phyloP scores from a whole-genome alignment of 2,329 filamentous ascomycete species.

The Xylariaceae sp. region DNA sequence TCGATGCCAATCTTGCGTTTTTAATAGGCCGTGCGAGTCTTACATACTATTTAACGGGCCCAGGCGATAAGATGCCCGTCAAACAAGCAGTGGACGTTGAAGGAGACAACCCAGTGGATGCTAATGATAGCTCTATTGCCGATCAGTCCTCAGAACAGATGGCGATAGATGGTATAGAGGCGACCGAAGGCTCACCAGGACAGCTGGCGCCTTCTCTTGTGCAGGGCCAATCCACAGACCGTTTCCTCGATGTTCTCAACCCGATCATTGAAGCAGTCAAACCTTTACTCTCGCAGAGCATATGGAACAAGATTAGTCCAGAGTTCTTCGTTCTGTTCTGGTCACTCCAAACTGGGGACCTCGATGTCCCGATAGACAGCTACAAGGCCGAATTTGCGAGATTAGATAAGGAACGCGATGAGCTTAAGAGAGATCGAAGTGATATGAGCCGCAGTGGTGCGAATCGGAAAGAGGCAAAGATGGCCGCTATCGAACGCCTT shows the following conservation, averaged over 20 bases:
- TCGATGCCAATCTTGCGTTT: conserved; percentile 84
- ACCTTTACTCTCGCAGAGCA: conserved; percentile 63
- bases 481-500: conserved; percentile 72
- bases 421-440: conserved; percentile 72
- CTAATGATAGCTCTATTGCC: conserved; percentile 37
- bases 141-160: conserved; percentile 42
- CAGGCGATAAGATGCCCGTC: conserved; percentile 44
- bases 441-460: conserved; percentile 73
- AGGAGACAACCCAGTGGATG: conserved; percentile 63
- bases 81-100: conserved; percentile 54
- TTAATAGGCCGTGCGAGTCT: conserved; percentile 80
- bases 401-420: conserved; percentile 69
- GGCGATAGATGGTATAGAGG: conserved; percentile 40
- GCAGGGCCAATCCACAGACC: conserved; percentile 50
- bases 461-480: conserved; percentile 72
- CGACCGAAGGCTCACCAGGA: conserved; percentile 31
- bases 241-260: conserved; percentile 74
- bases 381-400: conserved; percentile 79
- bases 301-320: conserved; percentile 74
- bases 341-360: conserved; percentile 83
- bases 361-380: conserved; percentile 75
- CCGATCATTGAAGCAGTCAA: conserved; percentile 75
- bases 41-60: conserved; percentile 64
- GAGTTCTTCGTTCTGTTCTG: conserved; percentile 92
- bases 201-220: conserved; percentile 35